Evolutionary conservation across 192 early-diverging fungal genomes (phyloP).

Genomic region (Coemansia sp.): DNA sequence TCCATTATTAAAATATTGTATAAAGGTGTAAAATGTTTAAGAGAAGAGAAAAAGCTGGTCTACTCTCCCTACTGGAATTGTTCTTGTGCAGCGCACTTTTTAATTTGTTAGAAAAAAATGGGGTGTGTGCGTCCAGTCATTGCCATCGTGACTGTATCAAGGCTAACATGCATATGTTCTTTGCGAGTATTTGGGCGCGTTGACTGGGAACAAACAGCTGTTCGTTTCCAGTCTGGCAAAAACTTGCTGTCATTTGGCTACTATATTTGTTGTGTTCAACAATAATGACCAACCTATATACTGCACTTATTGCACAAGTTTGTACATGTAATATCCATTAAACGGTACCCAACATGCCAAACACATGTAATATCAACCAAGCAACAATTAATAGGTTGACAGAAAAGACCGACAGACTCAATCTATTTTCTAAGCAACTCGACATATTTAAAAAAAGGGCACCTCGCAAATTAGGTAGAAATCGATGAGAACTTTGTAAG

Average conservation of each 20-base stretch:
- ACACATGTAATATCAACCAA: no score
- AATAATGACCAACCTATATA: no score
- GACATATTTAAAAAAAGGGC: neutral
- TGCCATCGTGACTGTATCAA: neutral
- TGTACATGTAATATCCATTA: no score
- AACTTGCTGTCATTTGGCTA: no score
- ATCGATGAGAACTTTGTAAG: conserved; percentile 15
- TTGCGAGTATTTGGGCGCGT: neutral
- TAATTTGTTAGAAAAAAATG: neutral
- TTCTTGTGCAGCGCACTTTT: neutral
- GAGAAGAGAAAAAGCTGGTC: no score
- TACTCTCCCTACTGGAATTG: neutral
- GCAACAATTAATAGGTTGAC: neutral
- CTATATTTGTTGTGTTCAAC: no score
- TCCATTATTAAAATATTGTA: neutral
- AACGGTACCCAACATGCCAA: no score
- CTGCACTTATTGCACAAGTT: no score
- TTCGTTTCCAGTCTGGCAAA: no score
- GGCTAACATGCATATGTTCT: neutral
- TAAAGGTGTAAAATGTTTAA: neutral
- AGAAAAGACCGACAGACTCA: neutral
- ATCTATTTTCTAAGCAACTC: conserved; percentile 1
- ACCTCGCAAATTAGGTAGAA: neutral
- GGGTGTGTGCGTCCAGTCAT: neutral
- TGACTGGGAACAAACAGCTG: neutral